Evolutionary conservation across 1,284 basidiomycete species (phyloP).

Genomic region (Ganoderma meredithae): DNA sequence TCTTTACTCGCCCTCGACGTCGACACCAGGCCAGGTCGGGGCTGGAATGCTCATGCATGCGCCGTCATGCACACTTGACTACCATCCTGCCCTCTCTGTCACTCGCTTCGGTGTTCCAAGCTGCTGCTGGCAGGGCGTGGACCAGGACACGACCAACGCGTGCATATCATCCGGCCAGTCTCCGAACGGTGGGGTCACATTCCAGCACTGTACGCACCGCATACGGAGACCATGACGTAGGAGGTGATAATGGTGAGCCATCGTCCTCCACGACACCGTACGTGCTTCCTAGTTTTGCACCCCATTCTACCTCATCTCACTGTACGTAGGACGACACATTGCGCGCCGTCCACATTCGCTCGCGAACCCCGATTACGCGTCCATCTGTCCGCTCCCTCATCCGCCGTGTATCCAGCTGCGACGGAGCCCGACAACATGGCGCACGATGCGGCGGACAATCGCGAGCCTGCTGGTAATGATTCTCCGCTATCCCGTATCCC

Average conservation of each 20-base stretch:
- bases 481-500: conserved; percentile 5
- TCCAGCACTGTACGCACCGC: conserved; percentile 14
- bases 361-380: conserved; percentile 7
- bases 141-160: conserved; percentile 39
- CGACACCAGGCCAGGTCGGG: conserved; percentile 23
- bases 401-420: neutral
- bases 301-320: conserved; percentile 14
- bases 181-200: conserved; percentile 17
- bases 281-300: conserved; percentile 14
- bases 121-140: conserved; percentile 63
- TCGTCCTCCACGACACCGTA: conserved; percentile 21
- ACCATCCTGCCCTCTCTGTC: conserved; percentile 44
- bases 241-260: conserved; percentile 12
- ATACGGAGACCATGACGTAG: conserved; percentile 19
- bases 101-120: conserved; percentile 53
- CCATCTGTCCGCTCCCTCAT: conserved; percentile 7
- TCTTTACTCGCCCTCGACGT: conserved; percentile 17
- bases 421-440: conserved; percentile 8
- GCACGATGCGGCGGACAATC: conserved; percentile 14
- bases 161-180: conserved; percentile 30
- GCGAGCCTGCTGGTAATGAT: conserved; percentile 4
- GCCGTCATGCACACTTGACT: conserved; percentile 57
- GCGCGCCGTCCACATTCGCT: conserved; percentile 5
- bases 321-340: conserved; percentile 19
- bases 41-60: conserved; percentile 64